A percentile compares a stretch with the other conserved stretches of the same genome.
These are phyloP conservation scores for Strigomonas culicis DNA, from an alignment of 208 protist genomes.

Conservation along the genomic window DNA sequence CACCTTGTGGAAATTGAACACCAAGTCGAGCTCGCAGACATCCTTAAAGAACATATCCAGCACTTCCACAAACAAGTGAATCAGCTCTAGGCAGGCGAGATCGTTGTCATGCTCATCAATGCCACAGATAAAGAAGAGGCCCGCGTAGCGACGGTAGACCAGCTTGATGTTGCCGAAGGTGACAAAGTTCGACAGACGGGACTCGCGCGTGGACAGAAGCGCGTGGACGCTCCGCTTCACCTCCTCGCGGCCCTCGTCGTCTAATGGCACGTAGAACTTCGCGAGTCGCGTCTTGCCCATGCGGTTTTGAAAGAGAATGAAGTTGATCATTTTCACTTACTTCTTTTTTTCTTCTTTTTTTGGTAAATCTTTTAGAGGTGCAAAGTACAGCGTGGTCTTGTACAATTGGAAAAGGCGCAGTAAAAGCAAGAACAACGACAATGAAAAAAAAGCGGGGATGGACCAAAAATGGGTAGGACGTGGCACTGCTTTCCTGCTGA, in stretches of 20 bases:
- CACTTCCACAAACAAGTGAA: slow-evolving; percentile 98
- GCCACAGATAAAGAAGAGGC: slow-evolving; percentile 99
- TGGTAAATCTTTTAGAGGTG: neutral
- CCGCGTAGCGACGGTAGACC: slow-evolving; percentile 98
- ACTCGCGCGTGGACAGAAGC: slow-evolving; percentile 93
- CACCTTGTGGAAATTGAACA: slow-evolving; percentile 99
- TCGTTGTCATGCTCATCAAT: slow-evolving; percentile 99
- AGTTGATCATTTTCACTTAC: slow-evolving; percentile 93
- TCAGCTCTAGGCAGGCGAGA: slow-evolving; percentile 96
- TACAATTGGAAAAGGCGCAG: no score
- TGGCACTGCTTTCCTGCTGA: neutral
- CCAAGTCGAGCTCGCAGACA: slow-evolving; percentile 99
- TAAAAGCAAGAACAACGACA: neutral
- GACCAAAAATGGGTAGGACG: no score
- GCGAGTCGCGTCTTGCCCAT: slow-evolving; percentile 98
- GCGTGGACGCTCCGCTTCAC: slow-evolving; percentile 96
- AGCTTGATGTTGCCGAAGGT: slow-evolving; percentile 94
- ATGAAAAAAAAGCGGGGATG: no score
- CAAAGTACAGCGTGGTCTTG: no score
- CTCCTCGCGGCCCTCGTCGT: slow-evolving; percentile 93
- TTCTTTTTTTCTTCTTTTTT: slow-evolving; percentile 4
- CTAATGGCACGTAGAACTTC: slow-evolving; percentile 98
- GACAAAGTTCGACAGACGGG: slow-evolving; percentile 97
- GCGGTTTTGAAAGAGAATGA: slow-evolving; percentile 98
- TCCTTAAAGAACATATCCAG: slow-evolving; percentile 99